These are phyloP conservation scores for Sugiyamaella sp. DNA, from an alignment of 1,139 yeast species.

Conservation along the genomic window DNA sequence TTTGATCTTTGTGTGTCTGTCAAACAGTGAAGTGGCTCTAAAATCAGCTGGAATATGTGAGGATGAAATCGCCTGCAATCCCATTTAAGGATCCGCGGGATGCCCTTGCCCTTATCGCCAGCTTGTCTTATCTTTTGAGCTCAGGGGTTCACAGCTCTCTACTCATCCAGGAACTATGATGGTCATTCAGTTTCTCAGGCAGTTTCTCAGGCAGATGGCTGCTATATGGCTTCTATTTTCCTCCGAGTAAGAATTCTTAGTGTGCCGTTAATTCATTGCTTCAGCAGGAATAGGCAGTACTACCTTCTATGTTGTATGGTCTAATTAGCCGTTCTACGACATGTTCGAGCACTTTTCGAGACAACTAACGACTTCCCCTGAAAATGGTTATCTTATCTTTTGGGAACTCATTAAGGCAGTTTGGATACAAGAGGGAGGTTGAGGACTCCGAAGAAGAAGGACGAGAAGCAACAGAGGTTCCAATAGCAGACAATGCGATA, in stretches of 20 bases:
- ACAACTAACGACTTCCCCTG: not conserved
- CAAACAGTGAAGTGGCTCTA: not conserved
- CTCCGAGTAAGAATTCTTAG: too few relatives aligned
- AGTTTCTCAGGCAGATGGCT: too few relatives aligned
- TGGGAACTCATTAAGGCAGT: constrained; percentile 21
- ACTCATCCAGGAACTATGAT: too few relatives aligned
- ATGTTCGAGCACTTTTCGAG: too few relatives aligned
- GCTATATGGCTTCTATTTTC: too few relatives aligned
- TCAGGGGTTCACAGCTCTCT: too few relatives aligned
- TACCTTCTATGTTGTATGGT: too few relatives aligned
- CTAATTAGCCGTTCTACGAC: not conserved
- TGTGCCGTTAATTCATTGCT: too few relatives aligned
- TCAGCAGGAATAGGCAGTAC: too few relatives aligned
- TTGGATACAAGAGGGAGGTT: constrained; percentile 16
- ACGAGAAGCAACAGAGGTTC: not conserved
- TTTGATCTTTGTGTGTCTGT: not conserved
- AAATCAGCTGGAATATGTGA: too few relatives aligned
- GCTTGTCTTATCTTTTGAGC: not conserved
- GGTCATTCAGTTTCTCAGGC: too few relatives aligned
- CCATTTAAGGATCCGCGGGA: not conserved
- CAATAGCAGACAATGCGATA: not conserved
- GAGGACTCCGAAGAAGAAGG: not conserved
- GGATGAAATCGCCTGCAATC: constrained; percentile 6
- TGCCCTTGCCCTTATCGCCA: not conserved
- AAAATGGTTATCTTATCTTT: constrained; percentile 23